Base-by-base conservation (phyloP, 1,139 yeast genomes). In the Starmera stellimalicola region DNA sequence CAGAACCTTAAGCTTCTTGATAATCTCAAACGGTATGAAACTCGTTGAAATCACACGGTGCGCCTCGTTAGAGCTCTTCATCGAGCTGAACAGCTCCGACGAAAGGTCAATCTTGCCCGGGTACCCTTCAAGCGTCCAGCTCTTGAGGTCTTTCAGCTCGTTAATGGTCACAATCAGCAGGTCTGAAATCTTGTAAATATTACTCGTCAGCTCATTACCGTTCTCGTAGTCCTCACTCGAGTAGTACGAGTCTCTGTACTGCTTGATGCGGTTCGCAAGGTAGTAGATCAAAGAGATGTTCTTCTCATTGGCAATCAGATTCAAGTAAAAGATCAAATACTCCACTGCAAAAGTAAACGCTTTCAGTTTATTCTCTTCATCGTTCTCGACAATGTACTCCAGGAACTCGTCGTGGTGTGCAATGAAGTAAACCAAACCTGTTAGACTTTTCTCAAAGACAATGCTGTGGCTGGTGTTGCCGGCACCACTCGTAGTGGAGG, bases 91-190 rank as follows among this genome's bases (percentile, higher is more conserved):
- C 9, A 81, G 55, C 47, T 83, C 94, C 10, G 65, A 57, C 0
- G 93, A 79, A 18, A 85, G 56, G 24, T 71, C 71, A 19, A 81
- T 55, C 45, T 77, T 80, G 1, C 91, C 93, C 0, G 95, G 94
- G 76, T 91, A 87, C 0, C 88, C 75, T 22, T 77, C 72, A 40
- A 82, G 63, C 16, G 71, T 70, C 94, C 95, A 84, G 33, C 65
- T 66, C 47, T 68, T 73, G 14, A 55, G 50, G 28, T 72, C 79
- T 32, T 80, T 73, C 26, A 71, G 58, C 37, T 70, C 74, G 37
- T 77, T 70, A 30, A 87, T 63, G 5, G 74, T 60, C 39, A 79
- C 57, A 53, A 83, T 94, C 1, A 87, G 66, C 30, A 85, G 54
- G 47, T 87, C 96, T 1, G 95, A 71, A 9, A 83, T 61, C 32